Evolutionary conservation across 257 asterid species (phyloP), one percentile per base, ranked within the genome.

Genomic region (Solanum verrucosum): DNA sequence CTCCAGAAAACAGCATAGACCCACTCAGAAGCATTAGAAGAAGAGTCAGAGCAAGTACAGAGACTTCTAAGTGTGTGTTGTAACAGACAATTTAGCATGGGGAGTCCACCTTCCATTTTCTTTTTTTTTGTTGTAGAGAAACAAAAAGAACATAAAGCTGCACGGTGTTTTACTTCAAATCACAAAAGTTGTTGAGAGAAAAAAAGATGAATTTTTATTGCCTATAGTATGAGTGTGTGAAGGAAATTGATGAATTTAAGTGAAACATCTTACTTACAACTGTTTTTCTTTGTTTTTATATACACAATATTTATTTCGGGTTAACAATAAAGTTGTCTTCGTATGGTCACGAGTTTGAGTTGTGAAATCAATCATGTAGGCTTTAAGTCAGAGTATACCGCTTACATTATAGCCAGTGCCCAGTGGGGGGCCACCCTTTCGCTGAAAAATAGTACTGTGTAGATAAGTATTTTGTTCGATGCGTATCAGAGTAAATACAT

Each of bases 1-100:
- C 94, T 94, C 98, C 98, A 95, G 90, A 94, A 95, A 88, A 95
- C 94, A 38, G 98, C 95, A 88, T 94, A 95, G 23, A 88, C 94
- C 98, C 98, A 95, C 70, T 94, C 95, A 7, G 96, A 89, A 84
- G 93, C 88, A 44, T 31, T 42, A 31, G 93, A 86, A 31, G 96
- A 90, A 77, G 93, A 91, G 88, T 89, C 90, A 35, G 93, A 88
- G 81, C 82, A 92, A 79, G 93, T 87, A 88, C 98, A 95, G 6
- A 94, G 87, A 92, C 94, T 93, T 91, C 97, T 93, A 37, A 95
- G 96, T 13, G 98, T 94, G 42, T 94, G 96, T 91, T 95, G 98
- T 77, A 94, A 87, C 79, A 95, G 94, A 86, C 98, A 94, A 94
- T 92, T 94, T 9, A 94, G 95, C 94, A 93, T 92, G 56, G 98